These are phyloP conservation scores for Vachellia pachyceras DNA, from an alignment of 306 rosid species.

Conservation along the genomic window DNA sequence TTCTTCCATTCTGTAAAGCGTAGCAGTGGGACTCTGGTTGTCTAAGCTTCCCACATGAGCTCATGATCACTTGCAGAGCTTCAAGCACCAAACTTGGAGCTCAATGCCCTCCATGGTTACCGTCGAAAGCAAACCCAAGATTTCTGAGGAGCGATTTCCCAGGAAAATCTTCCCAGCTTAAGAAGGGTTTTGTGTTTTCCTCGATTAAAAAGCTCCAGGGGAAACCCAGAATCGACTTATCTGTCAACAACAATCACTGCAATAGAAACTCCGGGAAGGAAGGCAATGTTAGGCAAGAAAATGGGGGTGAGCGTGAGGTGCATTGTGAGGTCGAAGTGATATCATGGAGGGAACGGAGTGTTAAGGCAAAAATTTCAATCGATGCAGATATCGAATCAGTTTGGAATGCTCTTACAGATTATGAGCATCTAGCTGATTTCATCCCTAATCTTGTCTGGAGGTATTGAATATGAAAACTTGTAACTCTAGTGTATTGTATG, in stretches of 20 bases:
- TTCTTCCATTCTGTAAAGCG: neutral
- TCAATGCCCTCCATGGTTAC: constrained; percentile 32
- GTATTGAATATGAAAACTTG: constrained; percentile 34
- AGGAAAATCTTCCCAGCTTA: constrained; percentile 27
- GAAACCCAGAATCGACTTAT: constrained; percentile 44
- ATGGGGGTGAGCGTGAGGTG: constrained; percentile 53
- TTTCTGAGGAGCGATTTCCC: constrained; percentile 32
- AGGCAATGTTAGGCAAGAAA: constrained; percentile 15
- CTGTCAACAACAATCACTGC: neutral
- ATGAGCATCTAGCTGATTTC: constrained; percentile 87
- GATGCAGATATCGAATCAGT: constrained; percentile 72
- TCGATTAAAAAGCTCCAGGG: constrained; percentile 37
- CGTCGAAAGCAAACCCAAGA: constrained; percentile 32
- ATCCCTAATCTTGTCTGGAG: constrained; percentile 93
- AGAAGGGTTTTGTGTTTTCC: constrained; percentile 51
- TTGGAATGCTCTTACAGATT: constrained; percentile 92
- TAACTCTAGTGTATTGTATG: neutral
- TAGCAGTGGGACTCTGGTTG: neutral
- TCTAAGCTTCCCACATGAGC: constrained; percentile 13
- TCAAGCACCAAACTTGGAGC: constrained; percentile 46
- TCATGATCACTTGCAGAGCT: constrained; percentile 65
- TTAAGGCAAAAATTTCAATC: constrained; percentile 62
- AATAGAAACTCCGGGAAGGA: constrained; percentile 8
- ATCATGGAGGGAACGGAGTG: constrained; percentile 87
- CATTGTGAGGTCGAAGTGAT: constrained; percentile 79